Evolutionary conservation across 2,329 filamentous ascomycete genomes (phyloP).

Genomic region (Pestalotiopsis sp.): DNA sequence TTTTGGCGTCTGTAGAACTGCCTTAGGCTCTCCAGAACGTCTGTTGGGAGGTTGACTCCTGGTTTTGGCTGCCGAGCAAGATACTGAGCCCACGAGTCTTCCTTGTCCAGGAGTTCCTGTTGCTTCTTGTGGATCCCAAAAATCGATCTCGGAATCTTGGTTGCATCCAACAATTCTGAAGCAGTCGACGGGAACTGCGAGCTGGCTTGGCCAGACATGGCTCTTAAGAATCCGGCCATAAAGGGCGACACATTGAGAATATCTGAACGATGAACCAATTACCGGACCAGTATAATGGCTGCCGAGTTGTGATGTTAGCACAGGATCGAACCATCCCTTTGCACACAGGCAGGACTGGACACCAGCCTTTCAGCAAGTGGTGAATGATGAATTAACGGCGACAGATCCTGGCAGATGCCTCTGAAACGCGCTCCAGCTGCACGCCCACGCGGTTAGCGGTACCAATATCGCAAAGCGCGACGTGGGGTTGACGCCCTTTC

Average conservation of each 20-base stretch:
- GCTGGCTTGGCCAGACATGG: constrained; percentile 1
- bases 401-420: background rate
- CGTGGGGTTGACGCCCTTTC: constrained; percentile 4
- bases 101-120: constrained; percentile 45
- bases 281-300: background rate
- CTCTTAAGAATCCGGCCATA: background rate
- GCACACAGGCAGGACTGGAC: background rate
- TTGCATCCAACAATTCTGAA: constrained; percentile 28
- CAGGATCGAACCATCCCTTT: background rate
- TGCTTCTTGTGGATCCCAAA: constrained; percentile 52
- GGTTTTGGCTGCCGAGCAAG: constrained; percentile 20
- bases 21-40: constrained; percentile 31
- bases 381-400: background rate
- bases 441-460: background rate
- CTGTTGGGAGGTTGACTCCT: constrained; percentile 36
- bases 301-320: background rate
- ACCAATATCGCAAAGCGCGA: background rate
- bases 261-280: background rate
- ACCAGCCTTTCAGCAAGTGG: background rate
- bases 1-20: constrained; percentile 19
- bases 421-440: background rate
- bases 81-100: constrained; percentile 39
- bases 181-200: constrained; percentile 20
- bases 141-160: constrained; percentile 41
- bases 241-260: background rate